phyloP scores from a whole-genome alignment of 2,329 filamentous ascomycete genomes.

The Fusarium sp. region DNA sequence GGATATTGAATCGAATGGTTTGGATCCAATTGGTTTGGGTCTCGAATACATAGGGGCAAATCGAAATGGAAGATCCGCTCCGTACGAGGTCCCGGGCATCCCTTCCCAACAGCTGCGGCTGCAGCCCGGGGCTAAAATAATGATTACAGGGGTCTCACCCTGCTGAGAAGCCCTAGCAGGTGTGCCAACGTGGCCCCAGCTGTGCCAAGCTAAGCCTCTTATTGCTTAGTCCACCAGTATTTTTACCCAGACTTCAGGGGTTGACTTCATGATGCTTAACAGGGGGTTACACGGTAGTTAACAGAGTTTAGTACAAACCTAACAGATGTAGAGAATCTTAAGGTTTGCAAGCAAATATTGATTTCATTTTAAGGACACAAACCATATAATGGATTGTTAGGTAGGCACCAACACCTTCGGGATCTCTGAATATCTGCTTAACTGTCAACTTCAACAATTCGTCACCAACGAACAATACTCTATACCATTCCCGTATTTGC shows the following conservation, averaged over 20 bases:
- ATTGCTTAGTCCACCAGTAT: constrained; percentile 21
- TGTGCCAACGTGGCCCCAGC: constrained; percentile 43
- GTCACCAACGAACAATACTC: neutral
- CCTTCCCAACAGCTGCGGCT: constrained; percentile 25
- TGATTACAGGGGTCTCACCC: constrained; percentile 30
- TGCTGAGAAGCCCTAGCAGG: constrained; percentile 6
- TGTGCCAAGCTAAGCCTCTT: constrained; percentile 24
- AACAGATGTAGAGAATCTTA: neutral
- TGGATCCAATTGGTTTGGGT: constrained; percentile 36
- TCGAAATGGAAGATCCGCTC: constrained; percentile 37
- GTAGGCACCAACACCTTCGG: too few species aligned
- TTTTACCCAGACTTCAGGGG: constrained; percentile 34
- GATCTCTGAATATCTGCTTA: too few species aligned
- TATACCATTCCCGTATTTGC: constrained; percentile 5
- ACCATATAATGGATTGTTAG: neutral
- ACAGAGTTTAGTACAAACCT: neutral
- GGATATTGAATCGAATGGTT: constrained; percentile 32
- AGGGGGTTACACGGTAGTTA: constrained; percentile 18
- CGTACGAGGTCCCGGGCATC: constrained; percentile 21
- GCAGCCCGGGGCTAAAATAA: constrained; percentile 11
- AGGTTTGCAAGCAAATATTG: neutral
- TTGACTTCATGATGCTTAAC: constrained; percentile 22
- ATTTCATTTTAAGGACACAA: neutral
- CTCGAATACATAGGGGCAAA: constrained; percentile 30
- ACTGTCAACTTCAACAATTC: neutral